These are phyloP conservation scores for Aspergillus quadricinctus DNA, from an alignment of 2,329 filamentous ascomycete genomes.

Conservation along the genomic window DNA sequence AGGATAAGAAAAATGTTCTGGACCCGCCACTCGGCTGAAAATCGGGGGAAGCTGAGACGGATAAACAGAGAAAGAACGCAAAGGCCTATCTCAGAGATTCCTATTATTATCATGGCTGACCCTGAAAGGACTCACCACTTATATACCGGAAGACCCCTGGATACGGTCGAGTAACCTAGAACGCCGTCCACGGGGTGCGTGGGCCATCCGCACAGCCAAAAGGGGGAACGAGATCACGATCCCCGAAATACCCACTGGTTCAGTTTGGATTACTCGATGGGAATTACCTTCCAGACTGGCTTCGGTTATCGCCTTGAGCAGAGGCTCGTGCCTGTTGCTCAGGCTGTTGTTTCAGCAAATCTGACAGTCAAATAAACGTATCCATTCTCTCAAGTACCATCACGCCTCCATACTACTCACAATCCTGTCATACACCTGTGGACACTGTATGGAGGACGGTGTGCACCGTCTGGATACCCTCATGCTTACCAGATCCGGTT, in stretches of 20 bases:
- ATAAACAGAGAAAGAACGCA: neutral
- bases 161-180: neutral
- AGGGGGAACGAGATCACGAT: neutral
- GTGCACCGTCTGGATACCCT: neutral
- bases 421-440: slow-evolving; percentile 3
- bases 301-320: neutral
- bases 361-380: neutral
- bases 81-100: neutral
- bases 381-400: neutral
- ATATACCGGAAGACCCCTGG: neutral
- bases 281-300: neutral
- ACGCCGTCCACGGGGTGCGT: neutral
- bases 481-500: neutral
- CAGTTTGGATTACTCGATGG: neutral
- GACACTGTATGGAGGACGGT: neutral
- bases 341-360: neutral
- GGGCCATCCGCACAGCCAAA: neutral
- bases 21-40: neutral
- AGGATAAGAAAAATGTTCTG: neutral
- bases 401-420: neutral
- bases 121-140: slow-evolving; percentile 2
- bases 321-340: neutral
- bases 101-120: neutral
- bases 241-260: neutral
- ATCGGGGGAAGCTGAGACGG: neutral